A percentile compares a stretch with the other conserved stretches of the same genome.
phyloP scores from a whole-genome alignment of 305 asterid species.

The Salvia sclarea region DNA sequence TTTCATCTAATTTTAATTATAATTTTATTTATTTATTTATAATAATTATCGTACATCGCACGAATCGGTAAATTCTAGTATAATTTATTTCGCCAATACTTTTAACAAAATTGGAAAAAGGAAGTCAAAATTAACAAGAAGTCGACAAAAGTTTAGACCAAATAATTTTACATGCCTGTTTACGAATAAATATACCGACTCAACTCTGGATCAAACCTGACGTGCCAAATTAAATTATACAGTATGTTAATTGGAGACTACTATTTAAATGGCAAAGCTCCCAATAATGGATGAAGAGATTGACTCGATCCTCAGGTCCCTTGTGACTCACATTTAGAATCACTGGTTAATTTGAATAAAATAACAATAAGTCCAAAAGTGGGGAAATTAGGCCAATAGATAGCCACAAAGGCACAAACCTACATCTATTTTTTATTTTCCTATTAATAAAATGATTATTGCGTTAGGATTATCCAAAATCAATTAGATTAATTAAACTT shows the following conservation, averaged over 20 bases:
- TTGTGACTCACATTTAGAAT: slow-evolving; percentile 18
- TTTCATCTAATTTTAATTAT: too few species aligned
- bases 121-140: too few species aligned
- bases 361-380: slow-evolving; percentile 18
- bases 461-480: not conserved
- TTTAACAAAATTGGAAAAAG: too few species aligned
- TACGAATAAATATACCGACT: not conserved
- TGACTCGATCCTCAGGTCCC: slow-evolving; percentile 31
- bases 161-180: not conserved
- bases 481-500: slow-evolving; percentile 7
- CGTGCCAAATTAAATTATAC: slow-evolving; percentile 7
- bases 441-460: not conserved
- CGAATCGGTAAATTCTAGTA: too few species aligned
- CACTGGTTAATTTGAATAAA: slow-evolving; percentile 23
- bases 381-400: slow-evolving; percentile 26
- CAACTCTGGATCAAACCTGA: slow-evolving; percentile 11
- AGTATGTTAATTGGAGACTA: not conserved
- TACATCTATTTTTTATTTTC: not conserved
- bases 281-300: slow-evolving; percentile 44
- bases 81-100: too few species aligned
- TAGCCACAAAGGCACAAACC: slow-evolving; percentile 18
- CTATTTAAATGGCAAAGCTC: slow-evolving; percentile 29
- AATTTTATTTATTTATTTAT: too few species aligned
- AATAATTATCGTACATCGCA: too few species aligned
- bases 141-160: not conserved